phyloP scores from a whole-genome alignment of 2,329 filamentous ascomycete species.

The Triangularia verruculosa region DNA sequence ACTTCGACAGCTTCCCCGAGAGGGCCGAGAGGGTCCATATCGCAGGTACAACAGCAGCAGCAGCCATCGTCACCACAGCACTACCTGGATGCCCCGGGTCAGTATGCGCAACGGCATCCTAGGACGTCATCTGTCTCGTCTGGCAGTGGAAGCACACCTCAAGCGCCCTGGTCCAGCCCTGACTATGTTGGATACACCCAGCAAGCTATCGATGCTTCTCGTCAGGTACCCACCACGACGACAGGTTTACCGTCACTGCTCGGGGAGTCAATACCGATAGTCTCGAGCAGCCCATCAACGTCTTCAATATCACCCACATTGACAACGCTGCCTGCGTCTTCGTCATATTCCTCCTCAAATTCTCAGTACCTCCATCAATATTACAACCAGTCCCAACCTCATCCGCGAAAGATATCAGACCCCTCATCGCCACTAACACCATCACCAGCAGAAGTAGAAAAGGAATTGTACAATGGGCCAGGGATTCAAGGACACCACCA shows the following conservation, averaged over 20 bases:
- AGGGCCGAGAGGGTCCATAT: constrained; percentile 9
- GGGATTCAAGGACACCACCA: neutral
- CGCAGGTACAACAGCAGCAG: neutral
- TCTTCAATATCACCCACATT: neutral
- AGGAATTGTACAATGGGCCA: constrained; percentile 10
- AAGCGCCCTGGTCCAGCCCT: constrained; percentile 19
- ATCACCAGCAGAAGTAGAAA: constrained; percentile 9
- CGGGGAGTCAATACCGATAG: constrained; percentile 23
- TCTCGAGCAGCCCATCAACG: neutral
- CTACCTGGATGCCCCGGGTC: neutral
- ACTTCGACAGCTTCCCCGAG: constrained; percentile 11
- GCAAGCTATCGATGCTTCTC: constrained; percentile 17
- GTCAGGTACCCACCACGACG: constrained; percentile 7
- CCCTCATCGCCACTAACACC: neutral
- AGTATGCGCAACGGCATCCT: neutral
- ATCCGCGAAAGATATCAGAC: neutral
- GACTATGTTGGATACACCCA: constrained; percentile 26
- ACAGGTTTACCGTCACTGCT: constrained; percentile 25
- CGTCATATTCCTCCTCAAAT: neutral
- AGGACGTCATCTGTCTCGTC: constrained; percentile 2
- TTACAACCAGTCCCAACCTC: neutral
- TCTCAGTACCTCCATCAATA: neutral
- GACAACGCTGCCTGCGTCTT: neutral
- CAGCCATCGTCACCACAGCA: constrained; percentile 2
- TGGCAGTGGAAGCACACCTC: constrained; percentile 4